Evolutionary conservation across 192 early-diverging fungal species (phyloP).

Genomic region (Piromyces finnis): DNA sequence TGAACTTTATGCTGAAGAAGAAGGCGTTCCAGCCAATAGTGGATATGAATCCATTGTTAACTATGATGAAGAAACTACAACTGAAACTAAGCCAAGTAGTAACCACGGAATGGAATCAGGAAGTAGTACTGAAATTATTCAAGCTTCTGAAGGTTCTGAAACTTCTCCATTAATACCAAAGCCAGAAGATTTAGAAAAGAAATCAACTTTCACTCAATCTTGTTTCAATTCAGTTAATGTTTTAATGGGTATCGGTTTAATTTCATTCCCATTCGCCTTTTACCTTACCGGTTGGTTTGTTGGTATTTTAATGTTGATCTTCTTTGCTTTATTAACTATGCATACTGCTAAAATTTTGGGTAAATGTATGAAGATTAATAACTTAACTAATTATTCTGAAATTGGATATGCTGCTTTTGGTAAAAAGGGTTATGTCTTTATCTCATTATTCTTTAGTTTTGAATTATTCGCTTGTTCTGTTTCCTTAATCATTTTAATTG

Average conservation of each 20-base stretch:
- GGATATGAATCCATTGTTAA: not conserved
- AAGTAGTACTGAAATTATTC: not conserved
- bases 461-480: conserved; percentile 24
- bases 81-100: not conserved
- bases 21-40: not conserved
- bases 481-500: conserved; percentile 22
- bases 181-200: not conserved
- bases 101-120: too few relatives aligned
- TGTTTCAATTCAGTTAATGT: conserved; percentile 39
- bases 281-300: conserved; percentile 35
- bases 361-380: not conserved
- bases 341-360: conserved; percentile 7
- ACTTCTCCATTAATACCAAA: not conserved
- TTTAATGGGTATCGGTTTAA: conserved; percentile 44
- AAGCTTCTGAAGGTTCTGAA: not conserved
- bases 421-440: conserved; percentile 10
- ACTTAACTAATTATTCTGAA: conserved; percentile 11
- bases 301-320: conserved; percentile 22
- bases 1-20: not conserved
- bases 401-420: conserved; percentile 25
- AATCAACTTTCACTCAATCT: conserved; percentile 4
- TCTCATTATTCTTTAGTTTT: conserved; percentile 16
- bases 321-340: conserved; percentile 9
- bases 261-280: conserved; percentile 40
- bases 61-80: not conserved